These are phyloP conservation scores for Penicillium sp. DNA, from an alignment of 2,329 filamentous ascomycete species.

Conservation along the genomic window DNA sequence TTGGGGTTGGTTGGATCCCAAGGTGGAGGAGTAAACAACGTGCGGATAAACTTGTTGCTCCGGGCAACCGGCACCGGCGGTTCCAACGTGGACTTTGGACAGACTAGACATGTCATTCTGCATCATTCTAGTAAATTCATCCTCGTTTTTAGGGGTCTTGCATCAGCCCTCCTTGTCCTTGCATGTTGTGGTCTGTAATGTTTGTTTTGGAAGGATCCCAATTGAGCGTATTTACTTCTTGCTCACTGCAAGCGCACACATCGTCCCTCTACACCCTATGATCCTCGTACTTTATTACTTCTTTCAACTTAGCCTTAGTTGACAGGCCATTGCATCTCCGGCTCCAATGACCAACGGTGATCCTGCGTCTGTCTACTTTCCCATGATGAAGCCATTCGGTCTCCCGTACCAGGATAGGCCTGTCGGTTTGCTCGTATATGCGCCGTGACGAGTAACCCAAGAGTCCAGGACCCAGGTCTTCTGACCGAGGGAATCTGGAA, in stretches of 20 bases:
- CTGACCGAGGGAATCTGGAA: background rate
- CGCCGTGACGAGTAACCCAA: background rate
- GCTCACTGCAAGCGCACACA: background rate
- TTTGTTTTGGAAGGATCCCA: background rate
- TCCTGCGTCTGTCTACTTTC: background rate
- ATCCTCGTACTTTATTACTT: background rate
- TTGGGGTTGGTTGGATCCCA: conserved; percentile 27
- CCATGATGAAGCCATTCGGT: background rate
- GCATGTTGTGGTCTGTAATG: background rate
- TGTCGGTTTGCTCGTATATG: conserved; percentile 1
- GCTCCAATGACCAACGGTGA: background rate
- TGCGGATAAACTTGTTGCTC: conserved; percentile 30
- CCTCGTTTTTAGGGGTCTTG: background rate
- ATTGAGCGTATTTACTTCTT: background rate
- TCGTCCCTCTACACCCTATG: background rate
- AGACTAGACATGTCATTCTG: conserved; percentile 4
- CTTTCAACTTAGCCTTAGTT: background rate
- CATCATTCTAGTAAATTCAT: background rate
- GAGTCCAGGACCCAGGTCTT: background rate
- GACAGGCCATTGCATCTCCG: background rate
- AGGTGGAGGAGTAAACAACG: conserved; percentile 33
- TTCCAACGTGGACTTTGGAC: conserved; percentile 15
- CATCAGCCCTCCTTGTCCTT: conserved; percentile 1
- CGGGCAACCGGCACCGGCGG: conserved; percentile 31
- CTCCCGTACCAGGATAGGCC: background rate